Percentiles rank a stretch among this genome's conserved stretches.
Evolutionary conservation across 2,329 filamentous ascomycete genomes (phyloP).

Genomic region (Periglandula ipomoeae): DNA sequence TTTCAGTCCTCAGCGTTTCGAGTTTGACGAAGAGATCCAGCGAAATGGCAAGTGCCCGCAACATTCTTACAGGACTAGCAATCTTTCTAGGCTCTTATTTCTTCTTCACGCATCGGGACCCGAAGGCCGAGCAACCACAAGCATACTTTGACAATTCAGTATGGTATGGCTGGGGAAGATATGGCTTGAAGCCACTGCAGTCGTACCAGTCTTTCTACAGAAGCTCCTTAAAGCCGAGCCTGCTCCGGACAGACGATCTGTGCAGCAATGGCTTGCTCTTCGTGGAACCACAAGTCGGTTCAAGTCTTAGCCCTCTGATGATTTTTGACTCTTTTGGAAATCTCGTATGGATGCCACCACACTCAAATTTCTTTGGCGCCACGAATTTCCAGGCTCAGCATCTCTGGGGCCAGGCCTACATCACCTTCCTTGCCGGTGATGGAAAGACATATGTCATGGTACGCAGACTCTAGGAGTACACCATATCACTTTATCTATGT

Average conservation of each 20-base stretch:
- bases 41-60: too few relatives aligned
- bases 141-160: conserved; percentile 2
- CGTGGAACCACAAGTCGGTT: conserved; percentile 27
- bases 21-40: too few relatives aligned
- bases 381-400: conserved; percentile 14
- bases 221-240: conserved; percentile 22
- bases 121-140: not conserved
- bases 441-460: conserved; percentile 11
- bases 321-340: conserved; percentile 34
- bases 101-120: not conserved
- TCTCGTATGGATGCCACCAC: conserved; percentile 32
- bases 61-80: too few relatives aligned
- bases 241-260: conserved; percentile 17
- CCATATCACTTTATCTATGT: too few relatives aligned
- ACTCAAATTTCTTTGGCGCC: conserved; percentile 18
- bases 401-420: not conserved
- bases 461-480: too few relatives aligned
- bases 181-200: conserved; percentile 14
- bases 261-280: conserved; percentile 31
- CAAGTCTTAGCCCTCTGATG: conserved; percentile 28
- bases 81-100: not conserved
- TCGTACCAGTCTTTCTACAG: conserved; percentile 14
- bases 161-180: conserved; percentile 16
- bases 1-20: too few relatives aligned
- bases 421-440: conserved; percentile 27